Conservation (phyloP, 1,284 basidiomycete genomes). For the Fistulina hepatica region DNA sequence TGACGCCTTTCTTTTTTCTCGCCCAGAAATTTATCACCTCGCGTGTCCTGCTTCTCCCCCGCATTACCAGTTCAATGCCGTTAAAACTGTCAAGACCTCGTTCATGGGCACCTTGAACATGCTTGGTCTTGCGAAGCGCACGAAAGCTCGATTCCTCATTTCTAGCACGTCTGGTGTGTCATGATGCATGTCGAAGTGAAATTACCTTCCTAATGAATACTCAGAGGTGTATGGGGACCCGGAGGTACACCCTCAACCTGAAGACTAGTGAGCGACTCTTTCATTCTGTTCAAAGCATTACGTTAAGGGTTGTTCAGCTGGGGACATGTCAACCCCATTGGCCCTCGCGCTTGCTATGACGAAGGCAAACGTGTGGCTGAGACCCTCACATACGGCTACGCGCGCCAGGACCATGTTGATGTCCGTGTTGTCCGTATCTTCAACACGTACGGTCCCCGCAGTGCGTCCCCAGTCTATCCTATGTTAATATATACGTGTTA, state of each 20-base stretch:
- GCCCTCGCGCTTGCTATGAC: conserved; percentile 95
- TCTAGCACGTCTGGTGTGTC: conserved; percentile 77
- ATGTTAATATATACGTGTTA: conserved; percentile 14
- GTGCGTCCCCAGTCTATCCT: conserved; percentile 14
- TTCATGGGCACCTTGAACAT: conserved; percentile 97
- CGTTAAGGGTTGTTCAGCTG: conserved; percentile 42
- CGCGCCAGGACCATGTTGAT: conserved; percentile 88
- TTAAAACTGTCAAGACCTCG: conserved; percentile 96
- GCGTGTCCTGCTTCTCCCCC: conserved; percentile 94
- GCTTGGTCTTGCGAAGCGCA: conserved; percentile 96
- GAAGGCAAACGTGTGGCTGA: conserved; percentile 96
- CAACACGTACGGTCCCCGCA: conserved; percentile 66
- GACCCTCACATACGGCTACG: conserved; percentile 91
- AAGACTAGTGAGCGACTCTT: conserved; percentile 68
- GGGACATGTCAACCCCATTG: conserved; percentile 97
- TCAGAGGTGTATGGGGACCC: conserved; percentile 95
- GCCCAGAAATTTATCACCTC: conserved; percentile 87
- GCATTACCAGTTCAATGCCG: conserved; percentile 91
- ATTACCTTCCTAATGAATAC: conserved; percentile 9
- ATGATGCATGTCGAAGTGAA: conserved; percentile 6
- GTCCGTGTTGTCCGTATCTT: conserved; percentile 95
- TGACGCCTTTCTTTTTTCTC: conserved; percentile 3
- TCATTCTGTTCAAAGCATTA: conserved; percentile 7
- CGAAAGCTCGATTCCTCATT: conserved; percentile 93
- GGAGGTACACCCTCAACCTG: conserved; percentile 90